Evolutionary conservation across 73 alveolate genomes (phyloP).

Genomic region (Uronychia binucleata): DNA sequence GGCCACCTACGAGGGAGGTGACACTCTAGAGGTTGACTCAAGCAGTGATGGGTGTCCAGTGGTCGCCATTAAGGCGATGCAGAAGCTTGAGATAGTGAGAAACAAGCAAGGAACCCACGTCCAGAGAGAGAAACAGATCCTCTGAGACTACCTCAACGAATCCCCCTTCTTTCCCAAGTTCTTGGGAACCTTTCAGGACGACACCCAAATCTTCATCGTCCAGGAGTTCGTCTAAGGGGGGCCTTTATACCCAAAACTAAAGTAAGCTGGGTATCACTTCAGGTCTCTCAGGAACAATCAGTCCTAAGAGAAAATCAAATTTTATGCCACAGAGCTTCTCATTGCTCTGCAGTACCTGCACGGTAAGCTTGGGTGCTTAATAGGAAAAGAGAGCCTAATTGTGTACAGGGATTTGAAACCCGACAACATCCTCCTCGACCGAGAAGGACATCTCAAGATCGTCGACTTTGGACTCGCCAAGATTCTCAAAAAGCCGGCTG

Average conservation of each 20-base stretch:
- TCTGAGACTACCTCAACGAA: conserved; percentile 66
- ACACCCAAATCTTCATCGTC: not conserved
- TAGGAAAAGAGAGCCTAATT: not conserved
- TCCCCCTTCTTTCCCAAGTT: not conserved
- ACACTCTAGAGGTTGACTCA: not conserved
- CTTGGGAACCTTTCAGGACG: not conserved
- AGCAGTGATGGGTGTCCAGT: not conserved
- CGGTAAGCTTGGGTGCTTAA: not conserved
- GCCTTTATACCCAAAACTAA: not conserved
- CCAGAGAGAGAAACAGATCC: conserved; percentile 77
- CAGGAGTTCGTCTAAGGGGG: not conserved
- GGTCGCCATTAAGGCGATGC: conserved; percentile 44
- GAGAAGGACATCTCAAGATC: conserved; percentile 22
- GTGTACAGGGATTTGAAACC: conserved; percentile 51
- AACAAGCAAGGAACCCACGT: conserved; percentile 82
- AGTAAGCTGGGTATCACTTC: not conserved
- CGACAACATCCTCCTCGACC: conserved; percentile 47
- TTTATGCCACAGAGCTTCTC: not conserved
- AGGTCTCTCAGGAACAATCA: not conserved
- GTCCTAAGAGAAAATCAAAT: not conserved
- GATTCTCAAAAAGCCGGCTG: conserved; percentile 6
- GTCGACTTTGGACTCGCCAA: conserved; percentile 67
- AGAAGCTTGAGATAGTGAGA: conserved; percentile 61
- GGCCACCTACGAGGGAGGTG: not conserved
- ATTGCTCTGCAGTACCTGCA: not conserved